Evolutionary conservation across 768 basidiomycete species (phyloP).

Genomic region (Tephrocybe sp.): DNA sequence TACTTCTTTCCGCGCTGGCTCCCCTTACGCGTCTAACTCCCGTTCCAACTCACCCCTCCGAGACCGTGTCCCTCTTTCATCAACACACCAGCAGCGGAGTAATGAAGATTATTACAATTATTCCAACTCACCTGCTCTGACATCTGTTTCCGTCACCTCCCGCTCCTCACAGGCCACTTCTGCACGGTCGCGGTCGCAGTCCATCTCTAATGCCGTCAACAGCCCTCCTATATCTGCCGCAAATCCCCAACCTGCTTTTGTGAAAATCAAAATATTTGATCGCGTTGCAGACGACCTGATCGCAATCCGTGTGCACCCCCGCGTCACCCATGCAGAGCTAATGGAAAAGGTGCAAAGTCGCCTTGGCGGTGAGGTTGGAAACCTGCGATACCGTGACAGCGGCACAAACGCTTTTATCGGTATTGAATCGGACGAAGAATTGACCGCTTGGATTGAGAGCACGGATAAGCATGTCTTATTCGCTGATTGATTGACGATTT

Average conservation of each 20-base stretch:
- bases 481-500: slow-evolving; percentile 49
- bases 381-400: slow-evolving; percentile 76
- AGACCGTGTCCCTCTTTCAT: slow-evolving; percentile 26
- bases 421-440: slow-evolving; percentile 58
- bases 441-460: slow-evolving; percentile 71
- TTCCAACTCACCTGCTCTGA: slow-evolving; percentile 17
- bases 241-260: slow-evolving; percentile 82
- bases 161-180: slow-evolving; percentile 54
- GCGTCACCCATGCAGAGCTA: slow-evolving; percentile 80
- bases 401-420: slow-evolving; percentile 60
- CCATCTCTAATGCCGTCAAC: slow-evolving; percentile 55
- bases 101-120: slow-evolving; percentile 24
- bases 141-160: slow-evolving; percentile 45
- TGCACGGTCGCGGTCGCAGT: slow-evolving; percentile 55
- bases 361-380: slow-evolving; percentile 67
- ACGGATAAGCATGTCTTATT: slow-evolving; percentile 84
- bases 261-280: slow-evolving; percentile 99
- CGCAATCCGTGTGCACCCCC: slow-evolving; percentile 94
- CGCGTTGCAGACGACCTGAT: slow-evolving; percentile 91
- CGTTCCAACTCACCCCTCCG: slow-evolving; percentile 38
- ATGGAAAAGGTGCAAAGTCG: slow-evolving; percentile 91
- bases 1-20: slow-evolving; percentile 41
- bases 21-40: slow-evolving; percentile 38
- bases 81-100: slow-evolving; percentile 24
- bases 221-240: slow-evolving; percentile 73